phyloP scores from a whole-genome alignment of 192 early-diverging fungal species.

The Linnemannia schmuckeri region DNA sequence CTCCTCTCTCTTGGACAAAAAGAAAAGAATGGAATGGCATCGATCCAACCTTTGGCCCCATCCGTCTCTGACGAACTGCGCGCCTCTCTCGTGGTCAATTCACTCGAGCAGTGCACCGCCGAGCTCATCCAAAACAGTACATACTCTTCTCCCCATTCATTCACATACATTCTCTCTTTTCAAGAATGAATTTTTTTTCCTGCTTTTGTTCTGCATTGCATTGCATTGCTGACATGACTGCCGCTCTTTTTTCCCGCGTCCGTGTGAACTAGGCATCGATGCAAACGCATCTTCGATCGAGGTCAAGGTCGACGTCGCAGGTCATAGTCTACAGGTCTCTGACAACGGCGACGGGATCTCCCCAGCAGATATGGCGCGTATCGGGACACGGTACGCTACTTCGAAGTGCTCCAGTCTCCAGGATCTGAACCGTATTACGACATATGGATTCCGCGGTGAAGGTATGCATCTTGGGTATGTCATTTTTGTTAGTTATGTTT shows the following conservation, averaged over 20 bases:
- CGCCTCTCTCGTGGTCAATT: constrained; percentile 50
- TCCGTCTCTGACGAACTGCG: constrained; percentile 48
- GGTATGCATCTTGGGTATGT: constrained; percentile 42
- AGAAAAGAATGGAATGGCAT: constrained; percentile 47
- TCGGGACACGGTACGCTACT: constrained; percentile 68
- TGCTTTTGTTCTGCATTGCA: no score
- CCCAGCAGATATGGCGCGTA: constrained; percentile 56
- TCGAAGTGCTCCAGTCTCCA: constrained; percentile 66
- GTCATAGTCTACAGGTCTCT: constrained; percentile 64
- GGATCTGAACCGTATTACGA: constrained; percentile 55
- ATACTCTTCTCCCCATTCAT: not conserved
- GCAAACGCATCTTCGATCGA: constrained; percentile 67
- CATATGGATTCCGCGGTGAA: constrained; percentile 83
- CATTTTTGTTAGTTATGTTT: not conserved
- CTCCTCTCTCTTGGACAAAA: not conserved
- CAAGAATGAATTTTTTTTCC: not conserved
- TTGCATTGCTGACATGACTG: no score
- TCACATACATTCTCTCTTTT: not conserved
- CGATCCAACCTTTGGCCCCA: constrained; percentile 45
- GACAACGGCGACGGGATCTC: constrained; percentile 77
- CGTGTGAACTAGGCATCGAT: constrained; percentile 62
- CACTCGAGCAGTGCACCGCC: constrained; percentile 65
- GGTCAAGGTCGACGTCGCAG: constrained; percentile 57
- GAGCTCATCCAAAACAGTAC: constrained; percentile 77
- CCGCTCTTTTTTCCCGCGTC: not conserved